These are phyloP conservation scores for Trametes sp. DNA, from an alignment of 1,284 basidiomycete genomes.

Conservation along the genomic window DNA sequence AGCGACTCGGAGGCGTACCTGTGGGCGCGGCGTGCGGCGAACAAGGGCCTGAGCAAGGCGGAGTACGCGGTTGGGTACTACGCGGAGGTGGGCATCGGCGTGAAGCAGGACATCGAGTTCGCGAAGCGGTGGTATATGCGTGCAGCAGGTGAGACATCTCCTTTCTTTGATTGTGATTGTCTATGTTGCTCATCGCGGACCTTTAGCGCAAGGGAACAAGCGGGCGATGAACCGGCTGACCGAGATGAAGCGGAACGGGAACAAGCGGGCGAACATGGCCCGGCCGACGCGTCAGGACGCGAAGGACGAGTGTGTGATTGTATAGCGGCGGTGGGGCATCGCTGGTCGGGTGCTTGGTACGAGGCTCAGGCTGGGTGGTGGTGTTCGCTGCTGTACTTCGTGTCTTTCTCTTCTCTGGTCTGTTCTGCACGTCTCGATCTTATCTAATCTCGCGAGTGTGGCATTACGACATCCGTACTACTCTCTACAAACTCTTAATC, in stretches of 20 bases:
- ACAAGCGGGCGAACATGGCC: conserved; percentile 73
- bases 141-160: conserved; percentile 78
- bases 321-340: conserved; percentile 45
- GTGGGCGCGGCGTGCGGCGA: conserved; percentile 93
- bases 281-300: conserved; percentile 93
- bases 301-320: conserved; percentile 90
- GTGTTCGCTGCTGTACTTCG: not conserved
- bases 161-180: not conserved
- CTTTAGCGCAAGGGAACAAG: conserved; percentile 90
- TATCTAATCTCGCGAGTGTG: conserved; percentile 36
- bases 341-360: not conserved
- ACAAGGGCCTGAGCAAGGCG: conserved; percentile 92
- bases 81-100: conserved; percentile 96
- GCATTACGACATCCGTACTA: conserved; percentile 20
- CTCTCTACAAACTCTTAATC: conserved; percentile 29
- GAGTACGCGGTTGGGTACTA: conserved; percentile 98
- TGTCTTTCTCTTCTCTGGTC: conserved; percentile 3
- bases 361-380: not conserved
- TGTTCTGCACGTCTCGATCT: conserved; percentile 28
- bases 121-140: conserved; percentile 99
- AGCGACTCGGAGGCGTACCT: conserved; percentile 97
- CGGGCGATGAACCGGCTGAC: conserved; percentile 95
- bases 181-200: not conserved
- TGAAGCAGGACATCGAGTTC: conserved; percentile 94
- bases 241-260: conserved; percentile 86